phyloP scores from a whole-genome alignment of 768 basidiomycete species.

The Mycena kentingensis region DNA sequence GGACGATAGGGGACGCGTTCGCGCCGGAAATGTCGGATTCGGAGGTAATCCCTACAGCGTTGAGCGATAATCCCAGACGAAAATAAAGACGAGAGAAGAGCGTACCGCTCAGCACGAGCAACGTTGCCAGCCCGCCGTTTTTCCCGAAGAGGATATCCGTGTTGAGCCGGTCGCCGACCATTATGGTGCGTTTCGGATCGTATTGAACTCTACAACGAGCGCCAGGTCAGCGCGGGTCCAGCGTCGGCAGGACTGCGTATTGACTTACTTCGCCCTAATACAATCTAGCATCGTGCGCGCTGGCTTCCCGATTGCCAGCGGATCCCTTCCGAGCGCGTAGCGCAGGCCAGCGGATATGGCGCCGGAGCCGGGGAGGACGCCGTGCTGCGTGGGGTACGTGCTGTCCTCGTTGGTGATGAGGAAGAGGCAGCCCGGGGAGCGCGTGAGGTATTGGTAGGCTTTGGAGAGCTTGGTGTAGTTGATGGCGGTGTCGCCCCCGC shows the following conservation, averaged over 20 bases:
- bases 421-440: constrained; percentile 80
- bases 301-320: constrained; percentile 87
- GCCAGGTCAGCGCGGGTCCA: no score
- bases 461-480: constrained; percentile 95
- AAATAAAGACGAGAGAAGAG: background rate
- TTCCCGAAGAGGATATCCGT: constrained; percentile 96
- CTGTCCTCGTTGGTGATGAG: constrained; percentile 92
- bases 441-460: constrained; percentile 85
- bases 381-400: constrained; percentile 77
- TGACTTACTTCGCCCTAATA: constrained; percentile 49
- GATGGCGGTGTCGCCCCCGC: constrained; percentile 77
- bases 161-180: constrained; percentile 94
- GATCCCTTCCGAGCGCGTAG: constrained; percentile 67
- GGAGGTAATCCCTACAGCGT: constrained; percentile 67
- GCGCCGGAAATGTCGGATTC: constrained; percentile 74
- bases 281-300: constrained; percentile 55
- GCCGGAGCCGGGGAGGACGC: constrained; percentile 83
- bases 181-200: constrained; percentile 65
- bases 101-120: constrained; percentile 90
- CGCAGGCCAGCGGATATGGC: constrained; percentile 81
- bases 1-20: constrained; percentile 69
- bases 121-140: constrained; percentile 79
- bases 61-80: background rate
- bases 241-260: constrained; percentile 25
- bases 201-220: constrained; percentile 1